These are phyloP conservation scores for Colletotrichum ledebouriae DNA, from an alignment of 2,329 filamentous ascomycete genomes.

Conservation along the genomic window DNA sequence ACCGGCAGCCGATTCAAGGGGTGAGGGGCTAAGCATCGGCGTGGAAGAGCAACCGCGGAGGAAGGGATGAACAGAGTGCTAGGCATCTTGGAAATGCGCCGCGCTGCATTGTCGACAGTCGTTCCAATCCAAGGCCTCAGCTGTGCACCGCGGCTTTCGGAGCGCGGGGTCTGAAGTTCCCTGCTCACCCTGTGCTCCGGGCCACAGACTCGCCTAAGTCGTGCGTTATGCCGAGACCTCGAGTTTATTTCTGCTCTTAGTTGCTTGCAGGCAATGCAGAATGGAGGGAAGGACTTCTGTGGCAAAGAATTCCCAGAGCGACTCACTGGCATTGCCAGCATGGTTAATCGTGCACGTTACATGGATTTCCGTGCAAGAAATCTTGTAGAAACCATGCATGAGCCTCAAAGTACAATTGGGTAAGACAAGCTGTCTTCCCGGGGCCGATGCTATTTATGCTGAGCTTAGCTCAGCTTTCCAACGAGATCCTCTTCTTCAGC, in stretches of 20 bases:
- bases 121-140: not conserved
- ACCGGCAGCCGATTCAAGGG: not conserved
- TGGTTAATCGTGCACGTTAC: not conserved
- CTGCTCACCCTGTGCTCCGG: not conserved
- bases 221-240: not conserved
- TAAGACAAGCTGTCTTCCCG: not conserved
- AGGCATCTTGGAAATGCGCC: not conserved
- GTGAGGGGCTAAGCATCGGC: not conserved
- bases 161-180: not conserved
- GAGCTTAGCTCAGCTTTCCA: not conserved
- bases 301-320: not conserved
- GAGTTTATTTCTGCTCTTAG: not conserved
- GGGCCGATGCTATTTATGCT: not conserved
- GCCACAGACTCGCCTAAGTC: not conserved
- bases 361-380: not conserved
- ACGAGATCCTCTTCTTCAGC: not conserved
- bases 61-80: not conserved
- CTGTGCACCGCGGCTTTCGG: not conserved
- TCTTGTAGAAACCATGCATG: not conserved
- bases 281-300: not conserved
- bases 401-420: constrained; percentile 1
- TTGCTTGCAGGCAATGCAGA: not conserved
- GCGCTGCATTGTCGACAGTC: constrained; percentile 3
- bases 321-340: not conserved
- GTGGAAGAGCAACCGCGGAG: not conserved